A percentile compares a stretch with the other conserved stretches of the same genome.
Conservation (phyloP, 495 filamentous ascomycete species). For the Aspergillus asperescens region DNA sequence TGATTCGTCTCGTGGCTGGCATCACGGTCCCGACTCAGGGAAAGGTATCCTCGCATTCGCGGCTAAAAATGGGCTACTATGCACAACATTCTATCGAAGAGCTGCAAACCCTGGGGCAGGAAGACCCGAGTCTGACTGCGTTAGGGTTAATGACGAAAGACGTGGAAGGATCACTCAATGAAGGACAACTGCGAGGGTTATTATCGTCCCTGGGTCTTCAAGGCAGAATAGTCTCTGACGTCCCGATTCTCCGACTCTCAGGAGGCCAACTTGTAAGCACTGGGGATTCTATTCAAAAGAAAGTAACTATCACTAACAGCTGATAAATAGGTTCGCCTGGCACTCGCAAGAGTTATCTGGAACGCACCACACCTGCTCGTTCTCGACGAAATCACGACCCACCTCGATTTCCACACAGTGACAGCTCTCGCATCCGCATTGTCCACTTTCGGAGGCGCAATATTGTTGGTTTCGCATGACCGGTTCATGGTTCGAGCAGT, state of each 20-base stretch:
- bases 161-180: constrained; percentile 44
- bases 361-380: constrained; percentile 65
- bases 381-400: constrained; percentile 81
- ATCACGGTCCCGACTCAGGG: constrained; percentile 43
- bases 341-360: constrained; percentile 64
- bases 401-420: constrained; percentile 75
- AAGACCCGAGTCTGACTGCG: constrained; percentile 52
- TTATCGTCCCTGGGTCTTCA: constrained; percentile 60
- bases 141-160: constrained; percentile 52
- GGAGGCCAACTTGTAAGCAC: constrained; percentile 61
- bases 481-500: constrained; percentile 66
- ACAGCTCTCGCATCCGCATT: constrained; percentile 61
- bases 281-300: not conserved
- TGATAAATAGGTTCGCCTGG: constrained; percentile 54
- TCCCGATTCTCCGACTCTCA: constrained; percentile 62
- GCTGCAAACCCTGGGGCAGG: constrained; percentile 47
- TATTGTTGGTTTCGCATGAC: constrained; percentile 72
- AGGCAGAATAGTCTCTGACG: constrained; percentile 61
- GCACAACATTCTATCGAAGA: constrained; percentile 71
- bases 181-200: constrained; percentile 57
- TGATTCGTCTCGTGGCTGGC: constrained; percentile 53
- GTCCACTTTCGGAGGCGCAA: constrained; percentile 60
- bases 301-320: not conserved
- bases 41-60: constrained; percentile 55
- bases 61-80: constrained; percentile 65